Evolutionary conservation across 345 rosid genomes (phyloP), one percentile per base, ranked within the genome.

Genomic region (Salix arbutifolia): DNA sequence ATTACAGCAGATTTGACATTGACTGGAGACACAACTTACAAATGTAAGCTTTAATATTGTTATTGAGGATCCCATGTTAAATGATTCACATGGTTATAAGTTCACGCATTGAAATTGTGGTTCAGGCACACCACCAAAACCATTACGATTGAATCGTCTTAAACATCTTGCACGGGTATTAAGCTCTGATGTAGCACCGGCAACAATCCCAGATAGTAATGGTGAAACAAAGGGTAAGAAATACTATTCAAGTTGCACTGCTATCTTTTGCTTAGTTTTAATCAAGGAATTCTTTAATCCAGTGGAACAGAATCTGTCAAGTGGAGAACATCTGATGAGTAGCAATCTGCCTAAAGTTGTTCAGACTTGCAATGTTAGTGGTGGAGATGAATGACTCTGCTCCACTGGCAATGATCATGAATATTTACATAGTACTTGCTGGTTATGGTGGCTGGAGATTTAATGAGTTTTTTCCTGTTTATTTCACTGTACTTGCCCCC

Each of bases 151-250:
- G 31, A 96, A 80, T 83, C 94, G 80, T 60, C 81, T 93, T 42
- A 96, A 96, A 79, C 83, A 78, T 73, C 86, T 96, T 38, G 96
- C 95, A 14, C 88, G 99, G 79, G 66, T 87, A 18, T 25, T 74
- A 58, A 81, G 70, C 72, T 78, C 83, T 86, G 69, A 56, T 65
- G 73, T 71, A n/a, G 77, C 76, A 74, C 84, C 77, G 76, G 73
- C 48, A 80, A 53, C 72, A 46, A 40, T 65, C 60, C 83, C 82
- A 38, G 72, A 73, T 50, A 70, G 67, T 42, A 86, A 73, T 14
- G 78, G 70, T 46, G 80, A 80, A 82, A 75, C 69, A 71, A 80
- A 80, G 84, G 95, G 97, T 91, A 83, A 17, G 75, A 56, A 64
- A 13, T 50, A 28, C 21, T 23, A 2, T 40, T 12, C 65, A 9